Percentiles rank a stretch among this genome's conserved stretches.
These are phyloP conservation scores for Leccinum aurantiacum DNA, from an alignment of 768 basidiomycete genomes.

Conservation along the genomic window DNA sequence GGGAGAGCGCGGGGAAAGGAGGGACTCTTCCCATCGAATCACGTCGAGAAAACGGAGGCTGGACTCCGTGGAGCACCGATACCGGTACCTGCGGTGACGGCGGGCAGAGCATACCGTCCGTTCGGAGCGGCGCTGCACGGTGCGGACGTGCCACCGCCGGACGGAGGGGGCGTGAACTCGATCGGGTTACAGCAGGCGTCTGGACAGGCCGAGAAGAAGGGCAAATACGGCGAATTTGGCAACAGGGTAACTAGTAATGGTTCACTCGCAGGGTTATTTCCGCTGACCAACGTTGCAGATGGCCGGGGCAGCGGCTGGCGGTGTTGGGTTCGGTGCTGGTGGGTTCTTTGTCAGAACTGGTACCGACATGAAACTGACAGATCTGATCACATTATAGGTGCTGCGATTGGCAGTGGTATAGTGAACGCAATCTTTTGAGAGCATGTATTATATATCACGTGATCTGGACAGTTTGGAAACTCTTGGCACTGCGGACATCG, in stretches of 20 bases:
- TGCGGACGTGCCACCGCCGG: slow-evolving; percentile 32
- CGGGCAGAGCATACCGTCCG: slow-evolving; percentile 32
- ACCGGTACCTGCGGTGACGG: neutral
- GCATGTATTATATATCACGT: slow-evolving; percentile 23
- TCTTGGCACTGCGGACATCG: neutral
- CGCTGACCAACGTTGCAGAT: slow-evolving; percentile 37
- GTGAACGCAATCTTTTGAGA: slow-evolving; percentile 47
- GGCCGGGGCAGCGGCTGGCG: slow-evolving; percentile 64
- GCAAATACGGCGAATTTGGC: slow-evolving; percentile 55
- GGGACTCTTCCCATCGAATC: slow-evolving; percentile 76
- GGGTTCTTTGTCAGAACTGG: slow-evolving; percentile 18
- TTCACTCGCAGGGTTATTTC: slow-evolving; percentile 4
- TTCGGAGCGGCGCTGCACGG: slow-evolving; percentile 41
- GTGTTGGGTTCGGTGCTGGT: slow-evolving; percentile 79
- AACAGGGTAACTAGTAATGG: slow-evolving; percentile 46
- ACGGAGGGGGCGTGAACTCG: slow-evolving; percentile 29
- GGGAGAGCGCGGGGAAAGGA: slow-evolving; percentile 62
- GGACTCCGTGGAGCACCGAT: neutral
- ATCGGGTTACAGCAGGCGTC: slow-evolving; percentile 30
- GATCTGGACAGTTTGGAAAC: slow-evolving; percentile 1
- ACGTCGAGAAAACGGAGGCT: slow-evolving; percentile 58
- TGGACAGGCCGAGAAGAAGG: slow-evolving; percentile 48
- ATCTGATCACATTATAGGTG: slow-evolving; percentile 34
- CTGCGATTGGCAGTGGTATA: slow-evolving; percentile 52
- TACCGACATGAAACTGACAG: neutral